Evolutionary conservation across 75 land plant species (phyloP).

Genomic region (Pinus tabuliformis): DNA sequence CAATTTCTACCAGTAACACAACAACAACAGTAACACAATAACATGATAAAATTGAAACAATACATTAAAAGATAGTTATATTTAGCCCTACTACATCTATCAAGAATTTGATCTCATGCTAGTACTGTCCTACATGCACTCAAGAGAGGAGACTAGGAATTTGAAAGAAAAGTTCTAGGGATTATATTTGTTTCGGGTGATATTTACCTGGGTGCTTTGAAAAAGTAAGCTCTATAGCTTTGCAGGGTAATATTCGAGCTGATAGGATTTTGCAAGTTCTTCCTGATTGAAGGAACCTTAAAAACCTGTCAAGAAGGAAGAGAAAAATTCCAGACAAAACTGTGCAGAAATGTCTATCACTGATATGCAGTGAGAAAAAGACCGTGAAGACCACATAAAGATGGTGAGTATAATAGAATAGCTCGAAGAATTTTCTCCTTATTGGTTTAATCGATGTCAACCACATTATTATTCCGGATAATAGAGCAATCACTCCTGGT

Average conservation of each 20-base stretch:
- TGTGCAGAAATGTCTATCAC: slow-evolving; percentile 52
- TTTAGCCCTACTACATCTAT: no score
- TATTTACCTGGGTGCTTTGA: slow-evolving; percentile 39
- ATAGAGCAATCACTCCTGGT: slow-evolving; percentile 59
- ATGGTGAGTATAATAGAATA: slow-evolving; percentile 79
- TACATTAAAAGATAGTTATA: no score
- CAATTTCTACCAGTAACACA: no score
- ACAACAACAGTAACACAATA: no score
- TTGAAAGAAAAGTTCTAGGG: not conserved
- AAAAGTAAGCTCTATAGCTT: slow-evolving; percentile 56
- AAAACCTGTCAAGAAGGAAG: slow-evolving; percentile 61
- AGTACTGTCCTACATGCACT: no score
- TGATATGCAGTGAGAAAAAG: slow-evolving; percentile 65
- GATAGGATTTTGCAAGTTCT: slow-evolving; percentile 30
- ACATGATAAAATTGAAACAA: no score
- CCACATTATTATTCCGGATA: slow-evolving; percentile 63
- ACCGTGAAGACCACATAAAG: slow-evolving; percentile 62
- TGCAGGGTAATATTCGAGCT: slow-evolving; percentile 53
- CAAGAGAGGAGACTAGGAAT: no score
- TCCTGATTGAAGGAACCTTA: slow-evolving; percentile 61
- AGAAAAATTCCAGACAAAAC: slow-evolving; percentile 58
- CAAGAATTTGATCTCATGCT: no score
- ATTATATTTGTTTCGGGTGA: not conserved
- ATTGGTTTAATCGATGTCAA: slow-evolving; percentile 67
- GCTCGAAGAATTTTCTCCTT: slow-evolving; percentile 56